These are phyloP conservation scores for Trichosanthes truncata DNA, from an alignment of 306 rosid species.

Conservation along the genomic window DNA sequence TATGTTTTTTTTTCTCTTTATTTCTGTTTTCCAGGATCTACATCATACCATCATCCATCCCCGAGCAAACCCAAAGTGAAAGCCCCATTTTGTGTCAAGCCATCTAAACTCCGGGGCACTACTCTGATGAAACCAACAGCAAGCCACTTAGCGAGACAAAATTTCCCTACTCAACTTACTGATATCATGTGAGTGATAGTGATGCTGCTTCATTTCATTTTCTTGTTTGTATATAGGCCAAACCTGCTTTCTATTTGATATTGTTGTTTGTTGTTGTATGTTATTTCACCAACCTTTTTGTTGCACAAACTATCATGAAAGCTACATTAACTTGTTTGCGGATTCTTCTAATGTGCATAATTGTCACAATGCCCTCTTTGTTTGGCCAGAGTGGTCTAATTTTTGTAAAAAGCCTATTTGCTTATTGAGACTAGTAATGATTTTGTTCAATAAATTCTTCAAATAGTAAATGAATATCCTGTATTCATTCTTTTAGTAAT, in stretches of 20 bases:
- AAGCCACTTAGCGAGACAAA: constrained; percentile 89
- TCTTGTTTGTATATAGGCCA: neutral
- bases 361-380: neutral
- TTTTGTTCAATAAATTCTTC: neutral
- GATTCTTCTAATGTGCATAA: neutral
- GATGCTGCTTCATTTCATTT: neutral
- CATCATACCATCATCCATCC: constrained; percentile 29
- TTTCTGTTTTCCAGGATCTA: constrained; percentile 37
- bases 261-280: neutral
- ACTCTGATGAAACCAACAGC: constrained; percentile 96
- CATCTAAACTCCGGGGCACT: constrained; percentile 38
- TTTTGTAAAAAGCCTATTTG: neutral
- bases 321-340: neutral
- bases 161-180: constrained; percentile 27
- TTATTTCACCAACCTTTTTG: constrained; percentile 12
- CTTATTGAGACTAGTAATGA: neutral
- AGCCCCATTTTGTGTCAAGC: constrained; percentile 27
- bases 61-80: constrained; percentile 22
- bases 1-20: neutral
- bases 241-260: neutral
- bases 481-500: constrained; percentile 5
- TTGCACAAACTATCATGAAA: neutral
- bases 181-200: constrained; percentile 48
- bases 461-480: neutral
- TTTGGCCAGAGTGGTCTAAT: neutral